Evolutionary conservation across 345 rosid species (phyloP).

Genomic region (Tarenaya hassleriana): DNA sequence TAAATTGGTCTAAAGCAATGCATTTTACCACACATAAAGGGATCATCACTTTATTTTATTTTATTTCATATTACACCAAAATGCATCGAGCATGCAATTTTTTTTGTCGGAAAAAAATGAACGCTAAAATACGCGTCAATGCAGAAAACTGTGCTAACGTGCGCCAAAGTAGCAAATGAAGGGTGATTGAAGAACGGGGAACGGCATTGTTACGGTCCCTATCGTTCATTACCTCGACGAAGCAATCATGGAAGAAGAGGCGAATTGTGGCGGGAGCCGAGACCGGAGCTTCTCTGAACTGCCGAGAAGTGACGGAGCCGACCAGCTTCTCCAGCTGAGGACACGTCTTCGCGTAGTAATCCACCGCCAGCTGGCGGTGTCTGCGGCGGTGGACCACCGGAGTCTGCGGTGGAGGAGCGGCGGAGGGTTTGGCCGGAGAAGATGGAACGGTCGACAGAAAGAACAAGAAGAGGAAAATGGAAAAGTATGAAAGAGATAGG

Average conservation of each 20-base stretch:
- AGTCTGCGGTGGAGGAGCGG: conserved; percentile 16
- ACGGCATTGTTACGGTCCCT: too few relatives aligned
- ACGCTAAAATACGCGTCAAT: too few relatives aligned
- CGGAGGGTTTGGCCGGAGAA: conserved; percentile 19
- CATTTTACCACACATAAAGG: too few relatives aligned
- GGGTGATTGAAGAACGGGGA: too few relatives aligned
- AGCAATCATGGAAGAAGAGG: conserved; percentile 92
- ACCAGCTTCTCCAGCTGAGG: conserved; percentile 69
- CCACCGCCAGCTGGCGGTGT: conserved; percentile 39
- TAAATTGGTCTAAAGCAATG: too few relatives aligned
- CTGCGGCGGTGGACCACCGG: conserved; percentile 13
- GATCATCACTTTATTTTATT: too few relatives aligned
- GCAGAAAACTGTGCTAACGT: too few relatives aligned
- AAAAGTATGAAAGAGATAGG: conserved; percentile 25
- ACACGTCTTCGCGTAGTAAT: conserved; percentile 66
- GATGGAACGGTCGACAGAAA: conserved; percentile 15
- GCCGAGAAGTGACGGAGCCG: conserved; percentile 60
- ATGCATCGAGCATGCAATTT: too few relatives aligned
- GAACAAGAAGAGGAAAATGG: conserved; percentile 27
- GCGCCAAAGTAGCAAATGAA: too few relatives aligned
- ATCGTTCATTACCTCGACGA: conserved; percentile 75
- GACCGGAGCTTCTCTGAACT: conserved; percentile 62
- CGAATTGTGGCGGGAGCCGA: conserved; percentile 85
- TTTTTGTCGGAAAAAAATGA: too few relatives aligned
- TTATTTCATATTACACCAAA: too few relatives aligned